Evolutionary conservation across 2,329 filamentous ascomycete genomes (phyloP), one percentile per base, ranked within the genome.

Genomic region (Parastagonospora nodorum): DNA sequence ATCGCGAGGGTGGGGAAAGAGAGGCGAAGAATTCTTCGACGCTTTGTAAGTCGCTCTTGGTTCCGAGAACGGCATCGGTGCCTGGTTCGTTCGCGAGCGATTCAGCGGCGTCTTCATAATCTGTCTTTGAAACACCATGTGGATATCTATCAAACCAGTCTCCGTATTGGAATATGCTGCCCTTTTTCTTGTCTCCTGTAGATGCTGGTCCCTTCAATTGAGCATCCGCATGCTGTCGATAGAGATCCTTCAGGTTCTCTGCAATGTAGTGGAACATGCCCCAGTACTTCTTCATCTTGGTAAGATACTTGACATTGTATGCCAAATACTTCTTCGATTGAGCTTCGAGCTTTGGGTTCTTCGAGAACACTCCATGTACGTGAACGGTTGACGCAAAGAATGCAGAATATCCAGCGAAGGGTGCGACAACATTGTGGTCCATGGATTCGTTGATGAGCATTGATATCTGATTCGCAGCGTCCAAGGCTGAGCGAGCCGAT

Each of bases 211-310:
- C 90, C 60, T 85, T 84, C 45, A 87, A 81, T 28, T 87, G 85
- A n/a, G 88, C 88, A 71, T 97, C 92, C 12, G 92, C 87, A 61
- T 92, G 93, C 41, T 86, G 84, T 44, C 89, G 85, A 69, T 96
- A 99, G 54, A 95, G 86, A 47, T 93, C 89, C 52, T 94, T 92
- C 31, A 97, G 82, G 65, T 93, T 94, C 69, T 97, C 92, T 1
- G 91, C 88, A 83, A 97, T 92, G 77, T 92, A 97, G 70, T 96
- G 90, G 69, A 97, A 97, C 88, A 97, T 96, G 53, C 93, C 94
- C 94, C 94, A 99, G 66, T 94, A 92, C 53, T 90, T 90, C 79
- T 96, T 97, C 90, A 97, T 96, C 74, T 90, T 94, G 47, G 88
- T 88, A 38, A 99, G 77, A 64, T 94, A 97, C 66, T 88, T 90